Base-by-base conservation (phyloP, 2,329 filamentous ascomycete species). In the Ceratocystis variospora region DNA sequence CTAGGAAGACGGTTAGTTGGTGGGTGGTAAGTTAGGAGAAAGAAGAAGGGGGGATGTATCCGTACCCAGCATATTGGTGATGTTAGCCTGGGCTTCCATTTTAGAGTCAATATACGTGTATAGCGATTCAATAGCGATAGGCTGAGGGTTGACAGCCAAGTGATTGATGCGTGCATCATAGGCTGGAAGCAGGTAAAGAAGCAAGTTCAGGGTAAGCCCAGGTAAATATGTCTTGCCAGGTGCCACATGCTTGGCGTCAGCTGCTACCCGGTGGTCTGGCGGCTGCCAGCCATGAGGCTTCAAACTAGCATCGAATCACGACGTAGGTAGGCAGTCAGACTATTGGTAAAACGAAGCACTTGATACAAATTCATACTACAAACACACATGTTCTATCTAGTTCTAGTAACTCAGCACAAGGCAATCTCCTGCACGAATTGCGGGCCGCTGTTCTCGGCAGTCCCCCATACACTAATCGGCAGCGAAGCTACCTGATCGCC, bases 61-160 rank as follows among this genome's bases (percentile, higher is more conserved):
- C 69, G 69, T 71, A 77, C 76, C 76, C 71, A 76, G 72, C 33
- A 77, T 63, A 62, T 76, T 77, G 57, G 73, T 72, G 50, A 73
- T 59, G 61, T 61, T 63, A 3, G 55, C 10, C n/a, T 59, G 55
- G 28, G 55, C 25, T 37, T 68, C 67, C 67, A 68, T 68, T 37
- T 66, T 66, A 50, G 53, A 46, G 45, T 15, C 41, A 22, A 6
- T 25, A 10, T 1, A 57, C 17, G 4, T 63, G 6, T n/a, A 22
- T 37, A 25, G 10, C 3, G 44, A 19, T 50, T 25, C 12, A 50
- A 28, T 17, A 33, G 10, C 22, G 17, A 33, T 17, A 6, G 2
- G 12, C 8, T n/a, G 55, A 25, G 6, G 7, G 0, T 19, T 8
- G 17, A 37, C 17, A 37, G 3, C 28, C 7, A 6, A 28, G 10